Evolutionary conservation across 139 green algal genomes (phyloP).

Genomic region (Monoraphidium neglectum): DNA sequence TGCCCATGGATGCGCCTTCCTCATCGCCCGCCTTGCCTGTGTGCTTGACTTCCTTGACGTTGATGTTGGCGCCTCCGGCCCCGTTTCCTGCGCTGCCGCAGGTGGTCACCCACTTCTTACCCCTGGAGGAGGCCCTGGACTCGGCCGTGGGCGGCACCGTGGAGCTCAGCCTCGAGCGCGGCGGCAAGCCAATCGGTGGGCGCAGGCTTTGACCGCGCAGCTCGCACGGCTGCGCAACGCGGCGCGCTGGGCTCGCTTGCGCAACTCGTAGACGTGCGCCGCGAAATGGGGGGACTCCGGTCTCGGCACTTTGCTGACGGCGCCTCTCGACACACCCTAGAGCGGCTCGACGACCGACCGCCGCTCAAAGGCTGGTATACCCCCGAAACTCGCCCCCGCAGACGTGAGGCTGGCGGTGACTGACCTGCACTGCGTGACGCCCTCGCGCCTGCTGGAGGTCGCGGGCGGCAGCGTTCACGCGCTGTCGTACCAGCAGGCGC

Average conservation of each 20-base stretch:
- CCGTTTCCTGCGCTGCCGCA: neutral
- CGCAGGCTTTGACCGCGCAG: constrained; percentile 7
- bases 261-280: too few species aligned
- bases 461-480: constrained; percentile 76
- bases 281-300: too few species aligned
- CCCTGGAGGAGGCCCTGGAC: constrained; percentile 84
- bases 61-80: neutral
- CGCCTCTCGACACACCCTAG: too few species aligned
- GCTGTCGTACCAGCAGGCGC: constrained; percentile 89
- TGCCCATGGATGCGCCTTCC: too few species aligned
- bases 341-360: too few species aligned
- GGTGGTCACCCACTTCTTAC: constrained; percentile 81
- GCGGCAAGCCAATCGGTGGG: constrained; percentile 46
- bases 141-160: constrained; percentile 51
- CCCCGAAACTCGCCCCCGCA: too few species aligned
- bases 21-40: too few species aligned
- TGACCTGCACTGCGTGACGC: constrained; percentile 83
- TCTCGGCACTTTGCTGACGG: too few species aligned
- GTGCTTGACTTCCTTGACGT: neutral
- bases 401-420: constrained; percentile 46
- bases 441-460: constrained; percentile 80
- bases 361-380: too few species aligned
- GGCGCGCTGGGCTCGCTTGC: too few species aligned
- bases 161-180: constrained; percentile 62
- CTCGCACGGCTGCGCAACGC: too few species aligned